phyloP scores from a whole-genome alignment of 805 yeast species.

The Sugiyamaella mastotermitis region DNA sequence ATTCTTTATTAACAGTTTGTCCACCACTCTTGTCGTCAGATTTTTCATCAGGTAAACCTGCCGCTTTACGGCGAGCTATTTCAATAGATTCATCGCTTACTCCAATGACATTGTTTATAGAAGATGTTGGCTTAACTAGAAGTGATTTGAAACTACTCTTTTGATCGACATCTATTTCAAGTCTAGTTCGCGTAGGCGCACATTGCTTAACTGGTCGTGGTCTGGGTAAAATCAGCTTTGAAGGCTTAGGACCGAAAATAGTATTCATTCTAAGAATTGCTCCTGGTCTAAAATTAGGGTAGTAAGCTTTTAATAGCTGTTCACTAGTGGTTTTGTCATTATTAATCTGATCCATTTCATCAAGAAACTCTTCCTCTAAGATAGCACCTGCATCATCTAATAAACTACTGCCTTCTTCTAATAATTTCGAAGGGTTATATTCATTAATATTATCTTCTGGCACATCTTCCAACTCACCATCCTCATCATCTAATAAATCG shows the following conservation, averaged over 20 bases:
- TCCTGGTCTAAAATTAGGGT: constrained; percentile 55
- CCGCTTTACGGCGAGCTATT: not conserved
- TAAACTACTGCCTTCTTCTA: constrained; percentile 1
- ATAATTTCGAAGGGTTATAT: not conserved
- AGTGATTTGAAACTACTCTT: constrained; percentile 41
- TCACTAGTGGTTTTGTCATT: constrained; percentile 17
- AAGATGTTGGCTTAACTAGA: too few species aligned
- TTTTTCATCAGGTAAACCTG: not conserved
- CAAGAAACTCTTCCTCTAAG: constrained; percentile 18
- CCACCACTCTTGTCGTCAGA: not conserved
- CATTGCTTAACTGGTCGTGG: constrained; percentile 35
- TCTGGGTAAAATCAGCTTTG: constrained; percentile 44
- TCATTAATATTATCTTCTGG: constrained; percentile 4
- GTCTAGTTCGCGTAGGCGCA: constrained; percentile 48
- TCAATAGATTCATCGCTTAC: constrained; percentile 2
- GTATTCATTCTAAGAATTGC: constrained; percentile 58
- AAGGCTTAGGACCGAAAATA: constrained; percentile 59
- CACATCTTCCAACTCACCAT: constrained; percentile 32
- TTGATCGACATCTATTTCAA: constrained; percentile 63
- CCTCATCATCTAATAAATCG: constrained; percentile 31
- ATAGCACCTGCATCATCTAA: constrained; percentile 15
- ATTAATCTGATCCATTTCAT: constrained; percentile 17
- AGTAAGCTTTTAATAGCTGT: constrained; percentile 34
- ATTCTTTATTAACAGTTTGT: constrained; percentile 5
- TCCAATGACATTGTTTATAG: constrained; percentile 3